phyloP scores from a whole-genome alignment of 2,329 filamentous ascomycete genomes.

The Anthostomella pinea region DNA sequence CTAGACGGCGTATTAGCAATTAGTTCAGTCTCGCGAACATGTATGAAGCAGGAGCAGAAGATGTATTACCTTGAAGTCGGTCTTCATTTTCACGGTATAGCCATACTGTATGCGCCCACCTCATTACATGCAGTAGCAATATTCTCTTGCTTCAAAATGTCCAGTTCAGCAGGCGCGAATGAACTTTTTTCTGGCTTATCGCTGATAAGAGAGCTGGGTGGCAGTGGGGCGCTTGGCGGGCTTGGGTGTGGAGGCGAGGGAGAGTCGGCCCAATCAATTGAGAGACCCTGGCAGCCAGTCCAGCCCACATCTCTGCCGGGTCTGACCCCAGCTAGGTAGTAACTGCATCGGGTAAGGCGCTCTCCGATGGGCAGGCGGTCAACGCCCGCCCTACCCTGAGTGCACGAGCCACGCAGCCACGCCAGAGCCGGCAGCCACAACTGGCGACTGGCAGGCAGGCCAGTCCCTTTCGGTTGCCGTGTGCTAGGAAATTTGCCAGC shows the following conservation, averaged over 20 bases:
- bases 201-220: conserved; percentile 25
- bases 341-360: conserved; percentile 3
- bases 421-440: neutral
- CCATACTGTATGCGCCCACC: too few relatives aligned
- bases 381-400: conserved; percentile 16
- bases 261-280: too few relatives aligned
- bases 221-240: neutral
- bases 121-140: too few relatives aligned
- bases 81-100: conserved; percentile 75
- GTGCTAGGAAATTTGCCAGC: conserved; percentile 38
- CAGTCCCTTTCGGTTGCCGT: conserved; percentile 23
- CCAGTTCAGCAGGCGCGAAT: too few relatives aligned
- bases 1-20: conserved; percentile 43
- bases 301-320: too few relatives aligned
- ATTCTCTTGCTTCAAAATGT: neutral
- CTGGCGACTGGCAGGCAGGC: conserved; percentile 13
- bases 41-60: too few relatives aligned
- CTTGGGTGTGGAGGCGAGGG: conserved; percentile 1
- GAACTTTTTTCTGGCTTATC: conserved; percentile 31
- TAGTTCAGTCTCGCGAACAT: neutral
- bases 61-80: conserved; percentile 95
- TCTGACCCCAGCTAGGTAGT: too few relatives aligned
- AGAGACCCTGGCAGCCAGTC: too few relatives aligned
- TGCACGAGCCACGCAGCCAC: conserved; percentile 13
- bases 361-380: conserved; percentile 14